phyloP scores from a whole-genome alignment of 179 eudicot genomes.

The Spergularia azorica region DNA sequence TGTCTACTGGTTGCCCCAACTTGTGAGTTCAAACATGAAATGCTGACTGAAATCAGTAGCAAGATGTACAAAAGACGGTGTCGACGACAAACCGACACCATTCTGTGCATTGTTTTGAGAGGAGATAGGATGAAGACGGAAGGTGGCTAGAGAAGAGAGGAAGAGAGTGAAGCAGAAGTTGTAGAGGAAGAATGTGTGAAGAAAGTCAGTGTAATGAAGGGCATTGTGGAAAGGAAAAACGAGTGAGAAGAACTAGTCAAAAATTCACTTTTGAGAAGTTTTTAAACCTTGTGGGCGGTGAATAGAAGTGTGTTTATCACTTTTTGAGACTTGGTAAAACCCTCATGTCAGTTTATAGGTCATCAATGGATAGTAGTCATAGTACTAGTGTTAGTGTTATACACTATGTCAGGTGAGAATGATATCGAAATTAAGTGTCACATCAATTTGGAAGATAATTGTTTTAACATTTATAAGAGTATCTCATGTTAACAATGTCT shows the following conservation, averaged over 20 bases:
- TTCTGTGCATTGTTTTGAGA: neutral
- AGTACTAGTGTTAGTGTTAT: too few relatives aligned
- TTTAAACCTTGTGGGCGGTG: conserved; percentile 25
- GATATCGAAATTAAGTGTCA: too few relatives aligned
- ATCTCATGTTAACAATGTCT: too few relatives aligned
- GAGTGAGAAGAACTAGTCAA: conserved; percentile 25
- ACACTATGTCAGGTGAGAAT: too few relatives aligned
- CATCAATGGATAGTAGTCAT: too few relatives aligned
- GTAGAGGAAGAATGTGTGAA: conserved; percentile 11
- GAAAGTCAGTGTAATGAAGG: conserved; percentile 11
- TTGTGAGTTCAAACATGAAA: conserved; percentile 30
- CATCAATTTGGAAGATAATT: too few relatives aligned
- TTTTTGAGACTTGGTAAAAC: neutral
- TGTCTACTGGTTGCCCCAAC: neutral
- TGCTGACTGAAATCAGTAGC: conserved; percentile 9
- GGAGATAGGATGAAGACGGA: neutral
- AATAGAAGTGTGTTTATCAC: neutral
- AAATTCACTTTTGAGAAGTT: neutral
- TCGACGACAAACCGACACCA: conserved; percentile 16
- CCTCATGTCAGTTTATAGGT: too few relatives aligned
- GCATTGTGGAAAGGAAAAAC: neutral
- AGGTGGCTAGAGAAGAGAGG: neutral
- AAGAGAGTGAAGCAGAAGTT: neutral
- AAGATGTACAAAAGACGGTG: conserved; percentile 11
- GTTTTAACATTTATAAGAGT: too few relatives aligned